These are phyloP conservation scores for Zygosaccharomyces lentus DNA, from an alignment of 805 yeast species.

Conservation along the genomic window DNA sequence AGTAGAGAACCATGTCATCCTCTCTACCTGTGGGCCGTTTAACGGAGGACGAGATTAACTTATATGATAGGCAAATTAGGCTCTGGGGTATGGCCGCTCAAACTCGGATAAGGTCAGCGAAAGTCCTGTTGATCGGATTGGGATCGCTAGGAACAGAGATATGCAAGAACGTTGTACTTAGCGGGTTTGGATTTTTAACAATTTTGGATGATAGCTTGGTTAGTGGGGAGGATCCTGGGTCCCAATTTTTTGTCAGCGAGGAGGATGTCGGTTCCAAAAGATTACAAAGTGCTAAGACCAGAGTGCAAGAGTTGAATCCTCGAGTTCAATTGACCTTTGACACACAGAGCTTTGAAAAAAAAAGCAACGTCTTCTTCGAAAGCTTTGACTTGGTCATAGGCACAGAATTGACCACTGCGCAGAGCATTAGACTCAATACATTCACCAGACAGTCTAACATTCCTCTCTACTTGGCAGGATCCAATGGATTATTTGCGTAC, in stretches of 20 bases:
- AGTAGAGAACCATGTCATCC: neutral
- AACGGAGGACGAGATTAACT: slow-evolving; percentile 72
- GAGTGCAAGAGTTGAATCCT: slow-evolving; percentile 72
- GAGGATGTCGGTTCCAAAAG: slow-evolving; percentile 53
- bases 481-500: slow-evolving; percentile 80
- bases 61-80: slow-evolving; percentile 91
- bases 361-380: slow-evolving; percentile 40
- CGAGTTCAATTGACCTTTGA: slow-evolving; percentile 59
- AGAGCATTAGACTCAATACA: slow-evolving; percentile 47
- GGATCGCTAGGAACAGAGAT: slow-evolving; percentile 80
- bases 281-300: slow-evolving; percentile 48
- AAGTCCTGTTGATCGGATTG: slow-evolving; percentile 62
- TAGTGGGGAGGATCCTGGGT: slow-evolving; percentile 57
- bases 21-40: slow-evolving; percentile 10
- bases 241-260: slow-evolving; percentile 67
- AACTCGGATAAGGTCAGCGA: slow-evolving; percentile 63
- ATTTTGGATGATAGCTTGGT: slow-evolving; percentile 57
- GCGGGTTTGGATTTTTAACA: slow-evolving; percentile 81
- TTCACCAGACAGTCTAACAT: slow-evolving; percentile 52
- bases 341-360: slow-evolving; percentile 25
- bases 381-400: slow-evolving; percentile 70
- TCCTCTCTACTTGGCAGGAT: slow-evolving; percentile 64
- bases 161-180: slow-evolving; percentile 77
- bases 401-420: slow-evolving; percentile 51
- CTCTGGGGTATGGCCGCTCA: slow-evolving; percentile 97